These are phyloP conservation scores for Angophora floribunda DNA, from an alignment of 345 rosid genomes.

Conservation along the genomic window DNA sequence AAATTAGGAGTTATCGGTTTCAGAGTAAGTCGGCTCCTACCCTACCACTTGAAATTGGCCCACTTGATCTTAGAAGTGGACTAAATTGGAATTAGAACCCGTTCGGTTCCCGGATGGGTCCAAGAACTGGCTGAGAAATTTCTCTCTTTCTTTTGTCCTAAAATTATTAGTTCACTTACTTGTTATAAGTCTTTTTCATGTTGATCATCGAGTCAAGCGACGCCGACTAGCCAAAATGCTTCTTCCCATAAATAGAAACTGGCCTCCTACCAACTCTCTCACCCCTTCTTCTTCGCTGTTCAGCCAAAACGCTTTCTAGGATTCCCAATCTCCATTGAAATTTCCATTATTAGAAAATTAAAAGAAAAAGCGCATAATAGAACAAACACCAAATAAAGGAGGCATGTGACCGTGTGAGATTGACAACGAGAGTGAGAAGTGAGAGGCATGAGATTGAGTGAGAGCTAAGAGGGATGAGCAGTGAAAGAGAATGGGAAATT, in stretches of 20 bases:
- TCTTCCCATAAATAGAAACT: background rate
- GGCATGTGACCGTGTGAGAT: too few relatives aligned
- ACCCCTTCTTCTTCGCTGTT: background rate
- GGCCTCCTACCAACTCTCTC: background rate
- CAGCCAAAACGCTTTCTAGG: background rate
- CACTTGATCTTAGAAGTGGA: too few relatives aligned
- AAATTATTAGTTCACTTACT: rapidly evolving
- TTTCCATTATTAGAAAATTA: background rate
- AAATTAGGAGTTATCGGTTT: background rate
- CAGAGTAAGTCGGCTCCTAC: rapidly evolving
- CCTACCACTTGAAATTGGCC: rapidly evolving
- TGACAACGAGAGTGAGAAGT: background rate
- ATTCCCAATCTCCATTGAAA: background rate
- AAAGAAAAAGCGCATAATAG: too few relatives aligned
- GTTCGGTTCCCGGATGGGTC: too few relatives aligned
- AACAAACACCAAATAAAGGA: background rate
- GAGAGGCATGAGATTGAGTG: background rate
- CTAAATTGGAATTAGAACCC: background rate
- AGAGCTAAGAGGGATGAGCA: background rate
- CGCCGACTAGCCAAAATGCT: too few relatives aligned
- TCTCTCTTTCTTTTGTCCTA: background rate
- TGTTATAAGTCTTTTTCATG: too few relatives aligned
- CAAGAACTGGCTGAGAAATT: too few relatives aligned
- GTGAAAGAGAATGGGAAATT: background rate
- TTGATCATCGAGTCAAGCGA: too few relatives aligned